Percentiles rank a stretch among this genome's conserved stretches.
Conservation (phyloP, 2,329 filamentous ascomycete species). For the Claviceps paspali region DNA sequence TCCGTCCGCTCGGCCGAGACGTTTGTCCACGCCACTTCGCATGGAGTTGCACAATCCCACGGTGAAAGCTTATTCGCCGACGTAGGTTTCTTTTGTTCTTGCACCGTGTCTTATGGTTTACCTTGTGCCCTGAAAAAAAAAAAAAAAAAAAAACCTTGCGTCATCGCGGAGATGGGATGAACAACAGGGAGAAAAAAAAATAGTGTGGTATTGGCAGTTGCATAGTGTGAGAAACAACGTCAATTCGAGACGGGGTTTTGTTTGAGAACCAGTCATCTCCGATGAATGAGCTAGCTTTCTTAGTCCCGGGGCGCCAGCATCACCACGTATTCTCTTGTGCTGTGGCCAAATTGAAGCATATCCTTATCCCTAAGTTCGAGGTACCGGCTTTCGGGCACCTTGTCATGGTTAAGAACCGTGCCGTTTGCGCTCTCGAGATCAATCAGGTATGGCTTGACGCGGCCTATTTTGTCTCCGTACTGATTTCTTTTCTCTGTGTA, state of each 20-base stretch:
- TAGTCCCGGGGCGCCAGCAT: constrained; percentile 52
- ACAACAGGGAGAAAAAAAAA: too few relatives aligned
- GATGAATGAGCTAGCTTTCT: constrained; percentile 4
- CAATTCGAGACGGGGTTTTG: neutral
- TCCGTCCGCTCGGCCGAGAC: constrained; percentile 1
- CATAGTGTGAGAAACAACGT: neutral
- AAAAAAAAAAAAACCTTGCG: neutral
- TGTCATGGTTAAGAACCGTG: constrained; percentile 64
- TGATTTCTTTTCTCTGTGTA: constrained; percentile 72
- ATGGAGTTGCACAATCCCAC: neutral
- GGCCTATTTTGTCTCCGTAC: constrained; percentile 68
- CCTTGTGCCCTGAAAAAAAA: too few relatives aligned
- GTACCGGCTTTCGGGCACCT: constrained; percentile 61
- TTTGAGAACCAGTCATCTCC: neutral
- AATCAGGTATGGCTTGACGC: constrained; percentile 75
- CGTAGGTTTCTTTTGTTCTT: too few relatives aligned
- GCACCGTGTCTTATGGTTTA: too few relatives aligned
- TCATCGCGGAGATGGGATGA: neutral
- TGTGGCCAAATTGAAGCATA: constrained; percentile 74
- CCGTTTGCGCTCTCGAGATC: constrained; percentile 91
- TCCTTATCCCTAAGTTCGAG: constrained; percentile 81
- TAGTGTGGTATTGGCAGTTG: neutral
- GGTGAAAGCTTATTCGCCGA: neutral
- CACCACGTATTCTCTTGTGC: constrained; percentile 86
- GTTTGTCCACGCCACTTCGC: neutral